A percentile compares a stretch with the other conserved stretches of the same genome.
Conservation (phyloP, 2,329 filamentous ascomycete species). For the Exserohilum rostratum region DNA sequence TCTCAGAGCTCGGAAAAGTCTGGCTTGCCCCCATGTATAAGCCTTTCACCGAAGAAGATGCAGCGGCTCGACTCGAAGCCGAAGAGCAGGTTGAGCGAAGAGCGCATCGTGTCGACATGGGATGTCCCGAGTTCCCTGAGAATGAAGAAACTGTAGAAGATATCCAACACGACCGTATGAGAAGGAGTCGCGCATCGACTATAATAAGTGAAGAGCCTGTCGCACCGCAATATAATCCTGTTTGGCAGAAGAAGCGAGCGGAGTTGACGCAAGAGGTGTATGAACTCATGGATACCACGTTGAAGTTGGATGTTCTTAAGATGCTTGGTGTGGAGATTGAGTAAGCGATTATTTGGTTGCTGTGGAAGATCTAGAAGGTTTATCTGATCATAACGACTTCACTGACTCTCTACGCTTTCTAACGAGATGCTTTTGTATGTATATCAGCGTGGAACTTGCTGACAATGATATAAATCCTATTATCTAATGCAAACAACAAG, state of each 20-base stretch:
- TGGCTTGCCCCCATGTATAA: constrained; percentile 9
- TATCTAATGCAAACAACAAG: too few relatives aligned
- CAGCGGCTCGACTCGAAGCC: neutral
- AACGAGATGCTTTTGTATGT: too few relatives aligned
- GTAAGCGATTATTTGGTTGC: neutral
- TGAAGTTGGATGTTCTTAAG: neutral
- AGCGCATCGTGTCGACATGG: neutral
- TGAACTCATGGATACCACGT: neutral
- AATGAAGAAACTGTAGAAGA: too few relatives aligned
- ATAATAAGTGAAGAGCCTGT: too few relatives aligned
- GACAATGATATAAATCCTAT: too few relatives aligned
- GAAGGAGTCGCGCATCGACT: too few relatives aligned
- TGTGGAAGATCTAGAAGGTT: too few relatives aligned
- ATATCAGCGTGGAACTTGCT: too few relatives aligned
- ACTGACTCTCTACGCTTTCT: too few relatives aligned
- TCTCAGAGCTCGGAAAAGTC: neutral
- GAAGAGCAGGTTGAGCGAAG: neutral
- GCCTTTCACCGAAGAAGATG: constrained; percentile 13
- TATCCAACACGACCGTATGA: too few relatives aligned
- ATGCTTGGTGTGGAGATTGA: neutral
- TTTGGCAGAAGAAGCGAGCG: neutral
- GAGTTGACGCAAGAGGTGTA: neutral
- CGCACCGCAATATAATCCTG: neutral
- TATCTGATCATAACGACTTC: too few relatives aligned
- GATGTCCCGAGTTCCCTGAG: neutral